Conservation (phyloP, 2,329 filamentous ascomycete genomes). For the Fusarium nanum region DNA sequence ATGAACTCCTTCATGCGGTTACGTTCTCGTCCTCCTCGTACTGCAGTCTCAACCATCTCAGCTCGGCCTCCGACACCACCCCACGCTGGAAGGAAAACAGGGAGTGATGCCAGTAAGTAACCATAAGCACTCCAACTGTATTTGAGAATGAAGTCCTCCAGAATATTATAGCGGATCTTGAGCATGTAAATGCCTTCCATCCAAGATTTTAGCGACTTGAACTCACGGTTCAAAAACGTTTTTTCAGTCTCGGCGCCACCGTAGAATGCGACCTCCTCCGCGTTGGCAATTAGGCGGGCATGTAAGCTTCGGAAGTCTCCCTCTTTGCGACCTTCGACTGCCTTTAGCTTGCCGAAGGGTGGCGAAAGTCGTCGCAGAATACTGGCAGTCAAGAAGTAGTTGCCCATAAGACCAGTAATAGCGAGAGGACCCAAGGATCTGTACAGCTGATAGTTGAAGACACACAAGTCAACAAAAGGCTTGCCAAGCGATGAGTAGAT, state of each 20-base stretch:
- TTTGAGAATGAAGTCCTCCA: slow-evolving; percentile 97
- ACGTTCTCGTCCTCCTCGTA: slow-evolving; percentile 73
- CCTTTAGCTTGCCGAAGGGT: slow-evolving; percentile 96
- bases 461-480: slow-evolving; percentile 93
- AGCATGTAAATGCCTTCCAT: slow-evolving; percentile 99
- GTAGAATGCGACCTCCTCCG: slow-evolving; percentile 98
- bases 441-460: slow-evolving; percentile 98
- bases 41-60: slow-evolving; percentile 68
- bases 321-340: slow-evolving; percentile 93
- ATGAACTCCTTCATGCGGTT: slow-evolving; percentile 98
- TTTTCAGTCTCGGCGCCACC: slow-evolving; percentile 96
- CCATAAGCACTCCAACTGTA: slow-evolving; percentile 99
- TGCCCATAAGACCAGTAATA: slow-evolving; percentile 84
- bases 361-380: slow-evolving; percentile 89
- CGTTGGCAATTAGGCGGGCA: slow-evolving; percentile 92
- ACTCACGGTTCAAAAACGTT: slow-evolving; percentile 89
- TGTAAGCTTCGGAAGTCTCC: slow-evolving; percentile 94
- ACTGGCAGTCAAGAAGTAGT: slow-evolving; percentile 94
- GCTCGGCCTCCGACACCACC: slow-evolving; percentile 81
- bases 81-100: slow-evolving; percentile 94
- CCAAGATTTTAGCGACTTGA: slow-evolving; percentile 91
- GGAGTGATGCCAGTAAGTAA: slow-evolving; percentile 91
- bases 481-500: slow-evolving; percentile 98
- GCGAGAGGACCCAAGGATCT: slow-evolving; percentile 90
- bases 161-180: slow-evolving; percentile 98